Evolutionary conservation across 225 moss, liverwort and hornwort species (phyloP).

Genomic region (Thuidium tamariscinum): DNA sequence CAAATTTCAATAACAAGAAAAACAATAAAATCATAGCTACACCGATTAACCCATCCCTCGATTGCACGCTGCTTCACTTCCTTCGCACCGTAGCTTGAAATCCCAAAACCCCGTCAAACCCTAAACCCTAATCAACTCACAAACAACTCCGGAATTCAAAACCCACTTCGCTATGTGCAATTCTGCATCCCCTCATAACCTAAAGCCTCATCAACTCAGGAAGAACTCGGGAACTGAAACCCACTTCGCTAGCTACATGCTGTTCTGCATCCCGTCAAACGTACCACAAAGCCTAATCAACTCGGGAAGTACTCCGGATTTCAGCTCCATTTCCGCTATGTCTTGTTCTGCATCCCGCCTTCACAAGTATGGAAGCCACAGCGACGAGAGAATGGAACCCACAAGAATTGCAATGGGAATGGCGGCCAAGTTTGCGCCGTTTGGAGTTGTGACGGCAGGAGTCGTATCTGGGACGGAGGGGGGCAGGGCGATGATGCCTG

Average conservation of each 20-base stretch:
- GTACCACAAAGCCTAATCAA: background rate
- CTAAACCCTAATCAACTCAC: background rate
- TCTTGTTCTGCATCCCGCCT: background rate
- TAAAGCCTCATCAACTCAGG: background rate
- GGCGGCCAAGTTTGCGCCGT: background rate
- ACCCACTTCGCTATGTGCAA: background rate
- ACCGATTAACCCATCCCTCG: background rate
- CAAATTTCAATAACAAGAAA: background rate
- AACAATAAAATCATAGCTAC: background rate
- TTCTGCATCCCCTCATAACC: no score
- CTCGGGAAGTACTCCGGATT: background rate
- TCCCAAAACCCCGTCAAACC: background rate
- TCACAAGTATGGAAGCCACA: background rate
- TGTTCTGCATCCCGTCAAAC: no score
- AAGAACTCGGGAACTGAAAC: background rate
- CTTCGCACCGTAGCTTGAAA: background rate
- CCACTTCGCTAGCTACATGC: background rate
- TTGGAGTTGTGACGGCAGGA: background rate
- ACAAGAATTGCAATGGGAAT: background rate
- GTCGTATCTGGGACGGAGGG: background rate
- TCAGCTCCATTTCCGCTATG: background rate
- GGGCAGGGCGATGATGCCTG: background rate
- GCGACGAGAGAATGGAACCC: background rate
- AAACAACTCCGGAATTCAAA: background rate
- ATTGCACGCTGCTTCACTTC: background rate